phyloP scores from a whole-genome alignment of 768 basidiomycete species.

The Tylopilus intermedius region DNA sequence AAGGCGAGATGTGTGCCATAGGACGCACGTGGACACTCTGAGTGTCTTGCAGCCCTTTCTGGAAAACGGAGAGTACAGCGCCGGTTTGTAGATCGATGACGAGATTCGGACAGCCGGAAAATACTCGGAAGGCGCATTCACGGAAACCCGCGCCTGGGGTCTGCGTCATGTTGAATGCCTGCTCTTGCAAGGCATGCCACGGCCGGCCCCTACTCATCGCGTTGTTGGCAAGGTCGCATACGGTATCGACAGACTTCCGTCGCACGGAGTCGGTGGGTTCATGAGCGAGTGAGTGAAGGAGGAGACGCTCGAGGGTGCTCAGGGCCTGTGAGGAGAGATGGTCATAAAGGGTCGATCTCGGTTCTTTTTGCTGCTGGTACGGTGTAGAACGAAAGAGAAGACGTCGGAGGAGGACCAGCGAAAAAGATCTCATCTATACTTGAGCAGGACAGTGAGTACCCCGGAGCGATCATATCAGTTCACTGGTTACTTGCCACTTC shows the following conservation, averaged over 20 bases:
- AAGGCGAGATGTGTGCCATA: not conserved
- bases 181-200: conserved; percentile 77
- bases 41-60: conserved; percentile 61
- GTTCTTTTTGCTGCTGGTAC: conserved; percentile 29
- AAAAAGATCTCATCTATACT: conserved; percentile 77
- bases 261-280: conserved; percentile 58
- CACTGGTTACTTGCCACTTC: conserved; percentile 57
- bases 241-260: conserved; percentile 68
- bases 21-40: conserved; percentile 57
- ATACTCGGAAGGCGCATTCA: conserved; percentile 66
- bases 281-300: conserved; percentile 63
- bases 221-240: conserved; percentile 71
- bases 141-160: conserved; percentile 33
- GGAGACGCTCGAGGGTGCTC: conserved; percentile 62
- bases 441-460: conserved; percentile 8
- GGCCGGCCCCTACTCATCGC: conserved; percentile 71
- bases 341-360: conserved; percentile 68
- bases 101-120: conserved; percentile 69
- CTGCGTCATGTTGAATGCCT: conserved; percentile 60
- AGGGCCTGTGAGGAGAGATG: conserved; percentile 65
- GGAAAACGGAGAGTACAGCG: conserved; percentile 60
- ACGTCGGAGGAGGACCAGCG: conserved; percentile 73
- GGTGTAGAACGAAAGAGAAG: conserved; percentile 65
- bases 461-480: conserved; percentile 1
- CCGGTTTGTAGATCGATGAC: conserved; percentile 74